These are phyloP conservation scores for Amylocystis lapponica DNA, from an alignment of 768 basidiomycete genomes.

Conservation along the genomic window DNA sequence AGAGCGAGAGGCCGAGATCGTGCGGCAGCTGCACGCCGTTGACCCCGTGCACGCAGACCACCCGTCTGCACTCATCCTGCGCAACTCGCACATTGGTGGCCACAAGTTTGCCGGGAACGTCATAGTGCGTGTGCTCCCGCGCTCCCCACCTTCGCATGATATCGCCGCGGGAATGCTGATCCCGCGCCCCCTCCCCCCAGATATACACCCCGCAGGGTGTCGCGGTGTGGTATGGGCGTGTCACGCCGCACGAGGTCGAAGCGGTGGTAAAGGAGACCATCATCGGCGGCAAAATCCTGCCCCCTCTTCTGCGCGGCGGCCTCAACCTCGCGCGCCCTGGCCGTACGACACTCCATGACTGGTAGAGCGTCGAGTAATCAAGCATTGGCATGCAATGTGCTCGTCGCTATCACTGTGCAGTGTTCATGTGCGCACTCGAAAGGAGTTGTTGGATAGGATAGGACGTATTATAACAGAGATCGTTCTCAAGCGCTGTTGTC, in stretches of 20 bases:
- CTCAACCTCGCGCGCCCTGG: conserved; percentile 72
- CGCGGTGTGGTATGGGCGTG: conserved; percentile 91
- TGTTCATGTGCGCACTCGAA: no score
- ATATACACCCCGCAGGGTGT: conserved; percentile 85
- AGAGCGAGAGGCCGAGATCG: conserved; percentile 51
- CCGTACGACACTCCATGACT: conserved; percentile 62
- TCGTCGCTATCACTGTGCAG: no score
- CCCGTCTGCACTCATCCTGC: conserved; percentile 78
- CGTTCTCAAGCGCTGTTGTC: no score
- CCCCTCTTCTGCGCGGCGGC: conserved; percentile 81
- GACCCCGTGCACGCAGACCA: conserved; percentile 36
- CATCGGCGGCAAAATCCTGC: conserved; percentile 75
- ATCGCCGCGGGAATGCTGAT: no score
- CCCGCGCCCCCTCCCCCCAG: conserved; percentile 36
- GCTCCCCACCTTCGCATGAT: no score
- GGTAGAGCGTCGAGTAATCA: conserved; percentile 40
- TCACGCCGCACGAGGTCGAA: conserved; percentile 84
- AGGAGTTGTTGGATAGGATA: no score
- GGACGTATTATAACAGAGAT: no score
- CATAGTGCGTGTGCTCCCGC: conserved; percentile 54
- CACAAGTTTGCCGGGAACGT: conserved; percentile 92
- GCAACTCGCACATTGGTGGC: conserved; percentile 87
- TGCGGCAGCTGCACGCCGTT: conserved; percentile 40
- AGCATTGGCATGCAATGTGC: no score
- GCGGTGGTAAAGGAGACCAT: conserved; percentile 86